Percentiles rank a stretch among this genome's conserved stretches.
Evolutionary conservation across 2,329 filamentous ascomycete species (phyloP).

Genomic region (Fusarium sp.): DNA sequence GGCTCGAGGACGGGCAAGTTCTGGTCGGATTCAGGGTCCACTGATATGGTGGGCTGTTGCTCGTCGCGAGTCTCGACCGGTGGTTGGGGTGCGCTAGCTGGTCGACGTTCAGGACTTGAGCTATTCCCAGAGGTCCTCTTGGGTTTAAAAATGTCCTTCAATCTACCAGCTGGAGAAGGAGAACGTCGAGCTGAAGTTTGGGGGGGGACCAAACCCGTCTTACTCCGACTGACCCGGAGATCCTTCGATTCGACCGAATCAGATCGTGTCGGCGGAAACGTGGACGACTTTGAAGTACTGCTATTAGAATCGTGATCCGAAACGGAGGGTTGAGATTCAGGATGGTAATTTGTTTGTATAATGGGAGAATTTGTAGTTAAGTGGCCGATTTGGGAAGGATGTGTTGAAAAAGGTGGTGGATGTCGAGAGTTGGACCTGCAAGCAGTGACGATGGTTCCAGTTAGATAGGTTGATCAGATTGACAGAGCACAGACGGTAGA

Average conservation of each 20-base stretch:
- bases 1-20: slow-evolving; percentile 45
- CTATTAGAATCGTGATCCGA: slow-evolving; percentile 44
- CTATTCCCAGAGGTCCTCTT: slow-evolving; percentile 40
- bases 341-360: slow-evolving; percentile 67
- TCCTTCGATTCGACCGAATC: slow-evolving; percentile 44
- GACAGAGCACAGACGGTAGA: slow-evolving; percentile 35
- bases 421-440: slow-evolving; percentile 47
- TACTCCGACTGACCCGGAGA: slow-evolving; percentile 44
- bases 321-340: slow-evolving; percentile 36
- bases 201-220: slow-evolving; percentile 44
- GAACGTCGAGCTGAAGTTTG: slow-evolving; percentile 65
- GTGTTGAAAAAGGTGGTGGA: slow-evolving; percentile 57
- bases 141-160: slow-evolving; percentile 72
- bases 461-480: slow-evolving; percentile 36
- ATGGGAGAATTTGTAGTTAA: slow-evolving; percentile 76
- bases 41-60: slow-evolving; percentile 40
- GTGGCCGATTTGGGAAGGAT: slow-evolving; percentile 75
- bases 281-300: slow-evolving; percentile 42
- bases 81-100: slow-evolving; percentile 34
- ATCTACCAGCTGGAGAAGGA: slow-evolving; percentile 75
- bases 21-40: slow-evolving; percentile 36
- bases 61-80: slow-evolving; percentile 31
- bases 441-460: slow-evolving; percentile 41
- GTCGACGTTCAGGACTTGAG: slow-evolving; percentile 41
- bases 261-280: slow-evolving; percentile 42